A percentile compares a stretch with the other conserved stretches of the same genome.
phyloP scores from a whole-genome alignment of 495 filamentous ascomycete species.

The Daldinia grandis region DNA sequence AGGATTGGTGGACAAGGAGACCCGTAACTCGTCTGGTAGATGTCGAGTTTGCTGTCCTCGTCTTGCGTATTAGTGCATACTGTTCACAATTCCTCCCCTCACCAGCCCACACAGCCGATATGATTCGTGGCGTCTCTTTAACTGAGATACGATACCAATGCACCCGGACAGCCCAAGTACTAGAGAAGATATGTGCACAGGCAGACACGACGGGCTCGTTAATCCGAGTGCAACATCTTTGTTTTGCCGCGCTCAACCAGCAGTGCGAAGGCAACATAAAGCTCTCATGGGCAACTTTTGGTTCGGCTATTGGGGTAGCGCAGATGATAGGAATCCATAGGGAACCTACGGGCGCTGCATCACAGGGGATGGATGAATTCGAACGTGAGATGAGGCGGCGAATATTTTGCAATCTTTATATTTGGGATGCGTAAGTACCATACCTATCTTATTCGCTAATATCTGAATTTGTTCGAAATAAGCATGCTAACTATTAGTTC shows the following conservation, averaged over 20 bases:
- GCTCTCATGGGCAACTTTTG: conserved; percentile 11
- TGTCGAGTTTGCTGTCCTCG: conserved; percentile 43
- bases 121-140: conserved; percentile 36
- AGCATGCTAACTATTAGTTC: not conserved
- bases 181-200: conserved; percentile 10
- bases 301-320: conserved; percentile 26
- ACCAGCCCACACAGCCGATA: conserved; percentile 28
- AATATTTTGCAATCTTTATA: conserved; percentile 45
- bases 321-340: conserved; percentile 36
- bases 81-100: conserved; percentile 45
- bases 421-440: conserved; percentile 35
- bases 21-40: conserved; percentile 12
- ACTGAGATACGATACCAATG: conserved; percentile 21
- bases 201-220: conserved; percentile 18
- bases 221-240: conserved; percentile 32
- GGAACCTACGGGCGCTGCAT: not conserved
- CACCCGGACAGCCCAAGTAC: not conserved
- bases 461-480: not conserved
- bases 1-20: conserved; percentile 24
- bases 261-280: conserved; percentile 20
- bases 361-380: conserved; percentile 12
- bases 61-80: conserved; percentile 42
- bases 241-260: conserved; percentile 11
- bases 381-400: conserved; percentile 41
- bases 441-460: not conserved